phyloP scores from a whole-genome alignment of 2,329 filamentous ascomycete genomes.

The Ascochyta lentis region DNA sequence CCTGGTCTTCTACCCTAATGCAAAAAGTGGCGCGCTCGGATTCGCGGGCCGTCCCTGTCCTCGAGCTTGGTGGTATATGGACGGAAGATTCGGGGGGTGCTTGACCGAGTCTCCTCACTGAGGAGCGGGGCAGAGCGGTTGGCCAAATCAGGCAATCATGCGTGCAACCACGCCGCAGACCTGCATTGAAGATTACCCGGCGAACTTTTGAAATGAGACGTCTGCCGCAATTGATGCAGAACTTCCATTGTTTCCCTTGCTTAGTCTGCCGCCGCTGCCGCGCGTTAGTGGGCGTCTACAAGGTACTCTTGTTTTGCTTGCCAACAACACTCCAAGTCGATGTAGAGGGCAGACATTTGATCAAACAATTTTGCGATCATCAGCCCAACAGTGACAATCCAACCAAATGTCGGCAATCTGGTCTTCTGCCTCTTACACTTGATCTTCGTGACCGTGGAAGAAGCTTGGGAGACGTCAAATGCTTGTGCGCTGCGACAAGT shows the following conservation, averaged over 20 bases:
- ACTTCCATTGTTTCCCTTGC: conserved; percentile 2
- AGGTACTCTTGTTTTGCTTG: too few species aligned
- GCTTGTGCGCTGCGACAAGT: not conserved
- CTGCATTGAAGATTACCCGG: not conserved
- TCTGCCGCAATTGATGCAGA: not conserved
- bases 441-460: too few species aligned
- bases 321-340: too few species aligned
- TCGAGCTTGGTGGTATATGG: conserved; percentile 22
- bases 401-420: too few species aligned
- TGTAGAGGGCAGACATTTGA: too few species aligned
- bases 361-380: too few species aligned
- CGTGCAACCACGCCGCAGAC: not conserved
- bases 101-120: conserved; percentile 25
- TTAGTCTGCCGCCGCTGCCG: conserved; percentile 7
- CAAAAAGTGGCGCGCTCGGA: conserved; percentile 19
- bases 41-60: conserved; percentile 27
- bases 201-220: not conserved
- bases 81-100: conserved; percentile 31
- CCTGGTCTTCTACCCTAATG: not conserved
- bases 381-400: too few species aligned
- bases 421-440: too few species aligned
- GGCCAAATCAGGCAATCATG: conserved; percentile 4
- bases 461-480: not conserved
- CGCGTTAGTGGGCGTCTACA: not conserved
- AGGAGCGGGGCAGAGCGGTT: conserved; percentile 14